Base-by-base conservation (phyloP, 2,329 filamentous ascomycete species). In the Cercospora citrullina region DNA sequence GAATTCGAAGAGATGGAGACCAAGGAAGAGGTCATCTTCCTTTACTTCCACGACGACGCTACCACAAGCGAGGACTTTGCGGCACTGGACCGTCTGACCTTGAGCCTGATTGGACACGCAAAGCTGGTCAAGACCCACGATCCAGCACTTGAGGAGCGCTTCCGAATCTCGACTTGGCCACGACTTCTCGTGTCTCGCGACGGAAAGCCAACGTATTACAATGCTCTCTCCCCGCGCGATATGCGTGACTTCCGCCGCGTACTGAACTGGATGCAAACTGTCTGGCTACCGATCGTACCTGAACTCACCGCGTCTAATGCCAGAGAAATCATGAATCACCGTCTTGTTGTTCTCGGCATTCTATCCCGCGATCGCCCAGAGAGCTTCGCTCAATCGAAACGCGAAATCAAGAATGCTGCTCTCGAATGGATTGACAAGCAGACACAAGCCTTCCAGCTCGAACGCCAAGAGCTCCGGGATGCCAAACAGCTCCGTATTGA, bases 341-440 rank as follows among this genome's bases (percentile, higher is more conserved):
- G 94, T 82, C 88, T 95, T 67, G 94, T 98, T n/a, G 94, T 98
- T 1, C 87, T 99, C 16, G 95, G 91, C 18, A 90, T 99, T 36
- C 84, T 99, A 48, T 93, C 90, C 77, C 88, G 93, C 61, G 89
- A 92, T 39, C 89, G 94, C 68, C 84, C 90, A 42, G 91, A 94
- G 66, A 89, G 93, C 39, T 97, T 97, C 78, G 82, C 88, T 61
- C 85, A 86, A 66, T 91, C 92, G 28, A 91, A 92, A 79, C 89
- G 91, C 36, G 96, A 99, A 81, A 89, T 99, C 81, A 98, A 98
- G 86, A 94, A 91, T 72, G 95, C 95, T 1, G 95, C 95, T 8
- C 87, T 94, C 69, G 95, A 98, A 79, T 99, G 95, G 94, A 97
- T 98, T 87, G 94, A 98, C 79, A 95, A 96, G 82, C 92, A 97